Base-by-base conservation (phyloP, 352 stramenopile species). In the Phytophthora pistaciae region DNA sequence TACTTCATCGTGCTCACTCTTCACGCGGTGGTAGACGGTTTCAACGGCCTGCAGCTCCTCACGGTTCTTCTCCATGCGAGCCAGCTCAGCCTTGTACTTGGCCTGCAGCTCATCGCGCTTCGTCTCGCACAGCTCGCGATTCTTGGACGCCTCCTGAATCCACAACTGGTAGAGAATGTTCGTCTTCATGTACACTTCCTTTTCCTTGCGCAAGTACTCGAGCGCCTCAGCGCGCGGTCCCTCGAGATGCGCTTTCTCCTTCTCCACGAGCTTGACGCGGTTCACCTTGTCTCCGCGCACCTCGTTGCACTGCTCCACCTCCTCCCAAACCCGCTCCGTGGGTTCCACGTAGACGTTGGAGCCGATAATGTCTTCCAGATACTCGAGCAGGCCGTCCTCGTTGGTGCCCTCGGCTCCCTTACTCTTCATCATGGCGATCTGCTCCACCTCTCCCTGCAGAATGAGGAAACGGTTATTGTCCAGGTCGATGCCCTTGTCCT, bases 391-490 rank as follows among this genome's bases (percentile, higher is more conserved):
- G 20, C 98, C 98, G 58, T 99, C 98, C 68, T 99, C 98, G 62
- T 98, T 93, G 57, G 95, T 84, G 7, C 85, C 83, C 44, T 88
- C 88, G 1, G 93, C 90, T 13, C 92, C 97, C 78, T 99, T 99
- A 79, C 97, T 98, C 66, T 99, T 98, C 98, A 99, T 99, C 94
- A 99, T 99, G 36, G 96, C 96, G 69, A 99, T 99, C 90, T 99
- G 98, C 76, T 99, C 98, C 20, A 96, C 91, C 61, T 96, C 88
- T 33, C 91, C 93, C 76, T 99, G 98, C 27, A 99, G 71, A 67
- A 99, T 99, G 0, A 99, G 73, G 75, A 99, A 99, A 1, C 98
- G 95, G 76, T 99, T 99, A 86, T 99, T 99, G 78, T 99, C 97
- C 20, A 99, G 78, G 85, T 99, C 98, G 59, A 99, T 99, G 11